Percentiles rank a stretch among this genome's conserved stretches.
Evolutionary conservation across 2,329 filamentous ascomycete genomes (phyloP).

Genomic region (Penicillium janthinellum): DNA sequence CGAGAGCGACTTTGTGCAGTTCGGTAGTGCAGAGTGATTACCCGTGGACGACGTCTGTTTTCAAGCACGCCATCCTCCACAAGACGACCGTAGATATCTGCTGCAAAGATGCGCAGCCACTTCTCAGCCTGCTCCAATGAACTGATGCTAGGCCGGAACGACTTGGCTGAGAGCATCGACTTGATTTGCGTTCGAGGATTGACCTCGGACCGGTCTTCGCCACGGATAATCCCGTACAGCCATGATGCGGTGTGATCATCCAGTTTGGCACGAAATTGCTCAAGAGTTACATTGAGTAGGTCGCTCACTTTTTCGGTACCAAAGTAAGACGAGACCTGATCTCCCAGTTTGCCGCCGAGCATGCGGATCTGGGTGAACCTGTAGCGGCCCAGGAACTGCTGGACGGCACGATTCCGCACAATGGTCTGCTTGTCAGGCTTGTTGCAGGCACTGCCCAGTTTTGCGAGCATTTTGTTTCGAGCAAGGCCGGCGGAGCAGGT

Average conservation of each 20-base stretch:
- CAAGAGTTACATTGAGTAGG: conserved; percentile 69
- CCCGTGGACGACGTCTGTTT: conserved; percentile 81
- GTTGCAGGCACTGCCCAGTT: conserved; percentile 85
- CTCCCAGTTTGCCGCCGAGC: conserved; percentile 91
- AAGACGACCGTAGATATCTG: conserved; percentile 86
- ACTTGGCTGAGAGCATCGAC: conserved; percentile 95
- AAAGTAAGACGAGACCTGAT: conserved; percentile 79
- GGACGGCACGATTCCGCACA: conserved; percentile 80
- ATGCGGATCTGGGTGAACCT: conserved; percentile 96
- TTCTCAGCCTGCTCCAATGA: conserved; percentile 73
- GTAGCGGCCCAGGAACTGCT: conserved; percentile 77
- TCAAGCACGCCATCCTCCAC: conserved; percentile 89
- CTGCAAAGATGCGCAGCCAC: conserved; percentile 89
- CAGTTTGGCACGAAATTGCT: conserved; percentile 75
- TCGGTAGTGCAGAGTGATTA: conserved; percentile 81
- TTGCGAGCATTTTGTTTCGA: conserved; percentile 92
- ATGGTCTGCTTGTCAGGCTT: conserved; percentile 95
- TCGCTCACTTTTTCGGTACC: conserved; percentile 78
- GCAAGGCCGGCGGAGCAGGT: conserved; percentile 91
- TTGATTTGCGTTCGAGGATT: conserved; percentile 92
- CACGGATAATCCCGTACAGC: conserved; percentile 82
- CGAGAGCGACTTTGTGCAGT: conserved; percentile 73
- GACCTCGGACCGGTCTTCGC: conserved; percentile 84
- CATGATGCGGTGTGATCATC: conserved; percentile 83
- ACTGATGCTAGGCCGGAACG: conserved; percentile 82